Conservation (phyloP, 1,284 basidiomycete genomes). For the Peniophora sp. region DNA sequence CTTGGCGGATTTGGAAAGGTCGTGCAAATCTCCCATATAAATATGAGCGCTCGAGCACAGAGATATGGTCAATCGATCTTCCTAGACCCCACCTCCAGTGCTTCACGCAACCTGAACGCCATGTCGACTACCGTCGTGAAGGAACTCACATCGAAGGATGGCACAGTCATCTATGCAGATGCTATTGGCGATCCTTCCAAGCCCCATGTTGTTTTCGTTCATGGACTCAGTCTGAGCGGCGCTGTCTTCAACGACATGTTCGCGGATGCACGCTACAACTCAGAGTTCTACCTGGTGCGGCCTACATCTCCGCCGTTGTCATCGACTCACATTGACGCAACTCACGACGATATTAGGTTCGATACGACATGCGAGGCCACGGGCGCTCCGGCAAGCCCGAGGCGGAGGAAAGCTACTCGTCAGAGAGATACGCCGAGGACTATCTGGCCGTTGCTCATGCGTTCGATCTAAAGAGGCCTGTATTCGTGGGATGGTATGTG, state of each 20-base stretch:
- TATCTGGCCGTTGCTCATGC: neutral
- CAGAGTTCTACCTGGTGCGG: neutral
- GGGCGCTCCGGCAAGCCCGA: neutral
- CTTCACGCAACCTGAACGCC: no score
- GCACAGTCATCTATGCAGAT: neutral
- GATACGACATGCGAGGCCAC: neutral
- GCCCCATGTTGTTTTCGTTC: neutral
- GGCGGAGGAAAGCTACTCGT: neutral
- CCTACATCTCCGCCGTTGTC: neutral
- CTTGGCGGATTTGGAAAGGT: no score
- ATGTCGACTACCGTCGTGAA: neutral
- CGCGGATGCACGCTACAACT: neutral
- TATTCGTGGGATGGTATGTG: neutral
- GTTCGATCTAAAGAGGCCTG: neutral
- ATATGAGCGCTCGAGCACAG: no score
- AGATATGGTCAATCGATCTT: no score
- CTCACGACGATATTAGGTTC: neutral
- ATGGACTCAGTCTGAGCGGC: neutral
- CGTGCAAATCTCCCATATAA: no score
- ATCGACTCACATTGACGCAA: neutral
- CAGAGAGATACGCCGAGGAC: neutral
- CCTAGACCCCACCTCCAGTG: no score
- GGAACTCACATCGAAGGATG: neutral
- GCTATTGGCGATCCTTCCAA: neutral
- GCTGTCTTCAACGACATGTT: conserved; percentile 1